These are phyloP conservation scores for Tricholoma flavovirens DNA, from an alignment of 768 basidiomycete genomes.

Conservation along the genomic window DNA sequence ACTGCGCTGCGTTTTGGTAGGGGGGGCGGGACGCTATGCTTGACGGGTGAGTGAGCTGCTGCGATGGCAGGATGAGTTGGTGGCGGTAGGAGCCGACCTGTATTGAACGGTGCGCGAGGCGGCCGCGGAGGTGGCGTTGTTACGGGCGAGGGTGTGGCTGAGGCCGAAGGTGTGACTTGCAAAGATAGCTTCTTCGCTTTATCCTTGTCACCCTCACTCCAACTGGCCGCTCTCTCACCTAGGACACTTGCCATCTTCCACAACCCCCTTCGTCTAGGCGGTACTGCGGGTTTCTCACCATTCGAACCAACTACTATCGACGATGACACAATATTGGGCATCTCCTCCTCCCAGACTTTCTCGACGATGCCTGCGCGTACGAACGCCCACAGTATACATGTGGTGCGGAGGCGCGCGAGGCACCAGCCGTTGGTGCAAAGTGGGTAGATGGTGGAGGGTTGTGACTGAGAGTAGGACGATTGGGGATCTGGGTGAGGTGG, in stretches of 20 bases:
- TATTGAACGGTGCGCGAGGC: constrained; percentile 15
- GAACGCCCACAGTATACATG: constrained; percentile 90
- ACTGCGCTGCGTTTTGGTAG: constrained; percentile 45
- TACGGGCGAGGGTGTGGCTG: constrained; percentile 4
- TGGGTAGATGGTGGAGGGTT: constrained; percentile 59
- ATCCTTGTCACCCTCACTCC: constrained; percentile 41
- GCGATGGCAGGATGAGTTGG: constrained; percentile 20
- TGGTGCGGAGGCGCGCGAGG: constrained; percentile 70
- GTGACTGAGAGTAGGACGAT: constrained; percentile 16
- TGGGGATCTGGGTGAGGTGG: constrained; percentile 23
- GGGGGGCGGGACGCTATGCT: constrained; percentile 35
- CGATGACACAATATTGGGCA: constrained; percentile 32
- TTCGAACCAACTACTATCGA: constrained; percentile 18
- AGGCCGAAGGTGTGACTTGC: background rate
- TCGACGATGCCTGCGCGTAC: constrained; percentile 78
- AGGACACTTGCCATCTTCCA: constrained; percentile 68
- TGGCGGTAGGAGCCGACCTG: constrained; percentile 28
- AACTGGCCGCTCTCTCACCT: constrained; percentile 52
- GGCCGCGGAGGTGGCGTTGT: constrained; percentile 12
- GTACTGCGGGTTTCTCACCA: constrained; percentile 51
- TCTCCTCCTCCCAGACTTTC: constrained; percentile 84
- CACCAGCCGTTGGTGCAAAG: constrained; percentile 87
- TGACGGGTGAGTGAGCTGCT: constrained; percentile 20
- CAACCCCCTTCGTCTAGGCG: constrained; percentile 55
- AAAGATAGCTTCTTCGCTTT: constrained; percentile 22